Evolutionary conservation across 345 rosid species (phyloP), one percentile per base, ranked within the genome.

Genomic region (Schrenkiella parvula): DNA sequence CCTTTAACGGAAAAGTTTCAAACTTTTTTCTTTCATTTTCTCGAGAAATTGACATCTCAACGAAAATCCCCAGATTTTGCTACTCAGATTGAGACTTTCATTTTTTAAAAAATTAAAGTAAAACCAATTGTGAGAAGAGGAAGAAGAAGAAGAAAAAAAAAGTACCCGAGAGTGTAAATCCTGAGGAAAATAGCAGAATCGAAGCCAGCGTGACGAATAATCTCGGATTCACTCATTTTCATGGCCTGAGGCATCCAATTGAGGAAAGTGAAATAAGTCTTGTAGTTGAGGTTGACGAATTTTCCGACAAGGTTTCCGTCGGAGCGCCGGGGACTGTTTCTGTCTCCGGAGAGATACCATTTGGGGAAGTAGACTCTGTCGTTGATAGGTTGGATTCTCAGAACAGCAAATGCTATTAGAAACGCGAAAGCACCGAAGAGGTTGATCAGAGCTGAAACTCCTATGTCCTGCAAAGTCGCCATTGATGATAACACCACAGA

Each of bases 221-320:
- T 88, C 78, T 91, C 87, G 9, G 86, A 29, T 69, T 95, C 97
- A 50, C 79, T 78, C 93, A 91, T 91, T 78, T 69, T 88, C 88
- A 91, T 21, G 76, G 99, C 99, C 70, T 95, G 91, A 68, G 99
- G 97, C 99, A 95, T 95, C 99, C 99, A 95, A 80, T 86, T 95
- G 23, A 95, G 74, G 87, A 95, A 95, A 63, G 93, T 84, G 46
- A 91, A 79, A 63, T 91, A 95, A 22, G 95, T 91, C 61, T 31
- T 82, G 80, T 63, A 60, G 79, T 95, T 84, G 65, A 91, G 89
- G 71, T 95, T 95, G 19, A 95, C 95, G 70, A 95, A 87, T 71
- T 86, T 91, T 21, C 85, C 89, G 73, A 89, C 87, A 29, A 84
- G 81, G 63, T 82, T 82, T 12, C 82, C 81, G 15, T 81, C 76